These are phyloP conservation scores for Venustampulla echinocandica DNA, from an alignment of 495 filamentous ascomycete species.

Conservation along the genomic window DNA sequence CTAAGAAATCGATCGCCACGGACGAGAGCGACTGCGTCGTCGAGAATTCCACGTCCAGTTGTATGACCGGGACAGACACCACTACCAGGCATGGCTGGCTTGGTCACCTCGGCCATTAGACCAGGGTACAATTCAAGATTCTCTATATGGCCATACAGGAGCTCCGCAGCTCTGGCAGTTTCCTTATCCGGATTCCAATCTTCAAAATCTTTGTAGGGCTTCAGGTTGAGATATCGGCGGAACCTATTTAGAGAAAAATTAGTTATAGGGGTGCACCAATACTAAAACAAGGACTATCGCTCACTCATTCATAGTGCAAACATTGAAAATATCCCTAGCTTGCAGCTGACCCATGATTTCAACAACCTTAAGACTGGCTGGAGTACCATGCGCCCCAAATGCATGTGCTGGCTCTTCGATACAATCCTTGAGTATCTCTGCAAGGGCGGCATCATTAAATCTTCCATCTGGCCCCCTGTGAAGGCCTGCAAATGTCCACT, in stretches of 20 bases:
- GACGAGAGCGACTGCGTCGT: conserved; percentile 76
- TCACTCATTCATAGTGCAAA: conserved; percentile 38
- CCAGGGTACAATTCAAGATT: conserved; percentile 77
- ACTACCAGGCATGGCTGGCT: conserved; percentile 67
- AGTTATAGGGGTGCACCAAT: not conserved
- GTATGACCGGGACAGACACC: conserved; percentile 77
- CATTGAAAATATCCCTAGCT: conserved; percentile 41
- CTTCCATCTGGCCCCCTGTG: conserved; percentile 50
- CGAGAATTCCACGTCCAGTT: conserved; percentile 71
- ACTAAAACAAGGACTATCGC: not conserved
- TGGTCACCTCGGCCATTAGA: conserved; percentile 70
- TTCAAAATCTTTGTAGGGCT: conserved; percentile 68
- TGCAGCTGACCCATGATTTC: conserved; percentile 84
- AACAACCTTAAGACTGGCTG: conserved; percentile 59
- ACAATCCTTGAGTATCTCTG: conserved; percentile 54
- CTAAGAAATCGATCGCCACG: conserved; percentile 85
- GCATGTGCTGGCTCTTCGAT: conserved; percentile 58
- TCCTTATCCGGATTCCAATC: conserved; percentile 74
- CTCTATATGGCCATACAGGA: conserved; percentile 73
- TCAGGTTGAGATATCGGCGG: conserved; percentile 67
- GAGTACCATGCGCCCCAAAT: conserved; percentile 67
- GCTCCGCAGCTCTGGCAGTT: conserved; percentile 59
- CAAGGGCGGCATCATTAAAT: conserved; percentile 60
- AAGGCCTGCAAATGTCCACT: conserved; percentile 58
- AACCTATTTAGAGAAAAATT: conserved; percentile 66